Evolutionary conservation across 2,329 filamentous ascomycete species (phyloP), one percentile per base, ranked within the genome.

Genomic region (Ophiostoma ips): DNA sequence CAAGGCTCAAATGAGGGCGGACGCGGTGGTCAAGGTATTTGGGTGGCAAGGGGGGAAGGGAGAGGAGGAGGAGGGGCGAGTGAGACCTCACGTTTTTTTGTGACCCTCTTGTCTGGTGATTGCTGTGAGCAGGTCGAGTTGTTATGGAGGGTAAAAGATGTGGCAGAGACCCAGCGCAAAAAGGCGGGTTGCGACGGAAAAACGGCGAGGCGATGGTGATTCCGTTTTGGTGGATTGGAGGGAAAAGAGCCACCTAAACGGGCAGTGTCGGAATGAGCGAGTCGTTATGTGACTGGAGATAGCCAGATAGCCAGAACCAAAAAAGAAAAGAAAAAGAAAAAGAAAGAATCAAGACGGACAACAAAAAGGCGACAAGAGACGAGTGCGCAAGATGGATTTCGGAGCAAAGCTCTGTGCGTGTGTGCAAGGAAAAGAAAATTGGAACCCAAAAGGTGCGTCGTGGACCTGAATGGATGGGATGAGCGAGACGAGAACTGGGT

Each of bases 101-200:
- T 38, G 40, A 31, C 38, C 38, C 50, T 51, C 50, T 48, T 51
- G n/a, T 51, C 45, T 34, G 46, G 9, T 19, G 30, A 24, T 45
- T 24, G 49, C 41, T 33, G 58, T 15, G 21, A 38, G 16, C 15
- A 18, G 46, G n/a, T 44, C 40, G 46, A 35, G 33, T n/a, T 67
- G 53, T 60, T 75, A 76, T 55, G 72, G 73, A 65, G 73, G 73
- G 57, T 77, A 73, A 58, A 71, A 69, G 55, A 72, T 62, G 62
- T 69, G 62, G 62, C 76, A 68, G 61, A 71, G 63, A 58, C 66
- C 60, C 67, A 71, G 71, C 48, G 53, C 49, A 63, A 73, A 67
- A 61, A 71, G 61, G 57, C 61, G 58, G 62, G 69, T 53, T 60
- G 69, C 56, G 62, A 71, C 60, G 63, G 71, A 65, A 60, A 61